A percentile compares a stretch with the other conserved stretches of the same genome.
Evolutionary conservation across 495 filamentous ascomycete genomes (phyloP).

Genomic region (Daldinia decipiens): DNA sequence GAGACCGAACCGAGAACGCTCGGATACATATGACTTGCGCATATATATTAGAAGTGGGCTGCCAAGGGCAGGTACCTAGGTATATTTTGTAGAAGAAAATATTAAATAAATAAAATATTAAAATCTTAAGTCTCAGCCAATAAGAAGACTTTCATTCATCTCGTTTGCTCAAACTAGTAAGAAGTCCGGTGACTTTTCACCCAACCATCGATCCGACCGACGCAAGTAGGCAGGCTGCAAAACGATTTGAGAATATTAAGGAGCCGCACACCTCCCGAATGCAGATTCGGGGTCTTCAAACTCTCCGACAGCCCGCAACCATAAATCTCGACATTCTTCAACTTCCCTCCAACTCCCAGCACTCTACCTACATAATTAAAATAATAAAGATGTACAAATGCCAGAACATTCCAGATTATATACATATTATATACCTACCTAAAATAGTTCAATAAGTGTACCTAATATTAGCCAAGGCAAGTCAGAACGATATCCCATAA

Average conservation of each 20-base stretch:
- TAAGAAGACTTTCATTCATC: background rate
- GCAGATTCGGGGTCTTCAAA: slow-evolving; percentile 31
- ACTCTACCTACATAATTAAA: background rate
- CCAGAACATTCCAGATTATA: background rate
- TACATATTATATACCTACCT: too few species aligned
- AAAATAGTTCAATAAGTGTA: too few species aligned
- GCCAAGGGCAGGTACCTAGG: background rate
- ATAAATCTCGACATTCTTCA: background rate
- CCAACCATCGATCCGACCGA: background rate
- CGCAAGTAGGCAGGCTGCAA: background rate
- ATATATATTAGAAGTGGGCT: background rate
- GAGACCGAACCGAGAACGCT: background rate
- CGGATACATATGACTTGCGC: slow-evolving; percentile 1
- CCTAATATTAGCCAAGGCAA: too few species aligned
- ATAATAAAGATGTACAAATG: too few species aligned
- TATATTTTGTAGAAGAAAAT: too few species aligned
- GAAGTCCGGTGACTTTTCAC: slow-evolving; percentile 10
- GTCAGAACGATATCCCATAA: too few species aligned
- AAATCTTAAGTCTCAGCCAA: background rate
- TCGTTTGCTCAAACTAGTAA: background rate
- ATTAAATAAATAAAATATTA: too few species aligned
- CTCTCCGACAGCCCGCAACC: slow-evolving; percentile 31
- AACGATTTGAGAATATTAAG: background rate
- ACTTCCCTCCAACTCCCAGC: background rate
- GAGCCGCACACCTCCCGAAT: slow-evolving; percentile 8